Conservation (phyloP, 1,139 yeast genomes). For the Yamadazyma diospyri region DNA sequence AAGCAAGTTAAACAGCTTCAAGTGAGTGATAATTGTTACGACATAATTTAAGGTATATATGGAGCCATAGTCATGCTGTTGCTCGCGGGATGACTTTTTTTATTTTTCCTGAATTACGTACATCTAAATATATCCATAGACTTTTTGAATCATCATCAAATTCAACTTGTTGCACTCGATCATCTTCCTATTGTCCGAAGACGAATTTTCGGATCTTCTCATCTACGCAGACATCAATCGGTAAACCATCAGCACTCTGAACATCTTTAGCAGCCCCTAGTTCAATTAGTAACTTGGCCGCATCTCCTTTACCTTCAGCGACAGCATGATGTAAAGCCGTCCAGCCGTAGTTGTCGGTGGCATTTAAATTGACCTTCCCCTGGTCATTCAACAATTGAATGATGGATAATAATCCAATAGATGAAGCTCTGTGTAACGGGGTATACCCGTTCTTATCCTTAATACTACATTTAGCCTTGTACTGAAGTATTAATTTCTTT, state of each 20-base stretch:
- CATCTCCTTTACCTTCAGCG: constrained; percentile 88
- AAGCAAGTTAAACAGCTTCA: too few species aligned
- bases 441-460: constrained; percentile 67
- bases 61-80: too few species aligned
- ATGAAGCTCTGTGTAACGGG: constrained; percentile 81
- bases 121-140: too few species aligned
- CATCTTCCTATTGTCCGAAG: too few species aligned
- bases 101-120: too few species aligned
- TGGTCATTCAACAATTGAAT: constrained; percentile 46
- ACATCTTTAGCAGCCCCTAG: constrained; percentile 63
- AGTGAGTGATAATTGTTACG: too few species aligned
- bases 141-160: too few species aligned
- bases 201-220: constrained; percentile 14
- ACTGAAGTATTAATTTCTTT: constrained; percentile 43
- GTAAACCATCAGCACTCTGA: constrained; percentile 52
- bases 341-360: constrained; percentile 73
- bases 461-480: constrained; percentile 57
- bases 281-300: constrained; percentile 57
- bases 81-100: too few species aligned
- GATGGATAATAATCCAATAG: constrained; percentile 63
- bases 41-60: too few species aligned
- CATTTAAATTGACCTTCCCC: constrained; percentile 62
- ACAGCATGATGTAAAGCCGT: constrained; percentile 86
- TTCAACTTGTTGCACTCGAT: too few species aligned
- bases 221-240: constrained; percentile 25